Evolutionary conservation across 2,329 filamentous ascomycete species (phyloP).

Genomic region (Ascochyta koolunga): DNA sequence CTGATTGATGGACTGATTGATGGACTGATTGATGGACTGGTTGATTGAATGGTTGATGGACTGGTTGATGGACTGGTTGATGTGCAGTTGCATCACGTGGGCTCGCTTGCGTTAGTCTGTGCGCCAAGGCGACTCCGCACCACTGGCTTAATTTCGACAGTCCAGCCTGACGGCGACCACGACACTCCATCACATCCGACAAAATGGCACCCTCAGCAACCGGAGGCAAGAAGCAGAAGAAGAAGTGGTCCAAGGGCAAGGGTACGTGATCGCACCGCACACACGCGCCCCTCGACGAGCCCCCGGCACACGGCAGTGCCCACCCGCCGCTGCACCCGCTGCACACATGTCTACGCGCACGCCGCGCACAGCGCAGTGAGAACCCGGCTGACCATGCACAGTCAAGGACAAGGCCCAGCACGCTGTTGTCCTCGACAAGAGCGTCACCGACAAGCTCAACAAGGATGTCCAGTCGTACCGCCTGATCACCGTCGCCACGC

Average conservation of each 20-base stretch:
- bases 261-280: slow-evolving; percentile 51
- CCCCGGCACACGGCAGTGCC: no score
- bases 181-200: slow-evolving; percentile 15
- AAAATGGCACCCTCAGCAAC: slow-evolving; percentile 59
- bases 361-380: not conserved
- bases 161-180: slow-evolving; percentile 4
- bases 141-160: slow-evolving; percentile 5
- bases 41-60: no score
- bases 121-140: slow-evolving; percentile 6
- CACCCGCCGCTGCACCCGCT: slow-evolving; percentile 5
- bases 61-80: no score
- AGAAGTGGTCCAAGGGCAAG: slow-evolving; percentile 76
- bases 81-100: no score
- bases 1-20: no score
- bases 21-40: no score
- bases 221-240: slow-evolving; percentile 81
- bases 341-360: slow-evolving; percentile 5
- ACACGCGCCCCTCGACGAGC: not conserved
- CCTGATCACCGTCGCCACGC: slow-evolving; percentile 96
- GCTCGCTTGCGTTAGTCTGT: slow-evolving; percentile 9
- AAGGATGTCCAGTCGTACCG: slow-evolving; percentile 99
- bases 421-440: slow-evolving; percentile 98
- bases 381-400: slow-evolving; percentile 53
- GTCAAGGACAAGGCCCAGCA: slow-evolving; percentile 99
- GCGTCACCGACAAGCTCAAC: slow-evolving; percentile 96